A percentile compares a stretch with the other conserved stretches of the same genome.
Conservation (phyloP, 1,284 basidiomycete species). For the Rhodotorula sp. region DNA sequence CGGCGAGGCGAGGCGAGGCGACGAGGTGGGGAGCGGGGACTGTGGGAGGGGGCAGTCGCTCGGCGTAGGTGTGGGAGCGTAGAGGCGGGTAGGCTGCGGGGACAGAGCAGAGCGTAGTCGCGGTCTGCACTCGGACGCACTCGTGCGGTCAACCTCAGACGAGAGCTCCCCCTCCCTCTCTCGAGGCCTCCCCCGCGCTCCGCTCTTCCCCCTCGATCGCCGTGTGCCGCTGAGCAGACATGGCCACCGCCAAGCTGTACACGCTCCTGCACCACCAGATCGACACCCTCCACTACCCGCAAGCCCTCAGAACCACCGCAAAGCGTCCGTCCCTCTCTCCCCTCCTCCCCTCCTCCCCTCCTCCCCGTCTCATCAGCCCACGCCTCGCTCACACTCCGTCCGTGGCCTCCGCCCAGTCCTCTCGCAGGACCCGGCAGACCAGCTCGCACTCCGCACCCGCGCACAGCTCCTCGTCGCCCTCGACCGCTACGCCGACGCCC, state of each 20-base stretch:
- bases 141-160: too few species aligned
- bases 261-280: conserved; percentile 36
- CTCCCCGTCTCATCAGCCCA: not conserved
- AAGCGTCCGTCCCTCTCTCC: conserved; percentile 14
- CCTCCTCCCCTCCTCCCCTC: not conserved
- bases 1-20: not conserved
- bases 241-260: conserved; percentile 16
- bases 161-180: not conserved
- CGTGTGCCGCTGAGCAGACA: not conserved
- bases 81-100: too few species aligned
- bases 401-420: conserved; percentile 35
- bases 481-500: conserved; percentile 35
- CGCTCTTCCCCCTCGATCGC: not conserved
- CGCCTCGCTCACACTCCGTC: not conserved
- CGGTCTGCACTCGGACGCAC: too few species aligned
- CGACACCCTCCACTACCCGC: conserved; percentile 6
- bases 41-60: too few species aligned
- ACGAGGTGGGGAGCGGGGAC: too few species aligned
- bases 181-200: not conserved
- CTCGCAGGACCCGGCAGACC: conserved; percentile 29
- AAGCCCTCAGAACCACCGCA: conserved; percentile 29
- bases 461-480: conserved; percentile 43
- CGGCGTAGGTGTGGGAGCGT: too few species aligned
- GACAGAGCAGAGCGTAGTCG: too few species aligned
- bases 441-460: conserved; percentile 34